Evolutionary conservation across 2,329 filamentous ascomycete species (phyloP).

Genomic region (Emericellopsis atlantica): DNA sequence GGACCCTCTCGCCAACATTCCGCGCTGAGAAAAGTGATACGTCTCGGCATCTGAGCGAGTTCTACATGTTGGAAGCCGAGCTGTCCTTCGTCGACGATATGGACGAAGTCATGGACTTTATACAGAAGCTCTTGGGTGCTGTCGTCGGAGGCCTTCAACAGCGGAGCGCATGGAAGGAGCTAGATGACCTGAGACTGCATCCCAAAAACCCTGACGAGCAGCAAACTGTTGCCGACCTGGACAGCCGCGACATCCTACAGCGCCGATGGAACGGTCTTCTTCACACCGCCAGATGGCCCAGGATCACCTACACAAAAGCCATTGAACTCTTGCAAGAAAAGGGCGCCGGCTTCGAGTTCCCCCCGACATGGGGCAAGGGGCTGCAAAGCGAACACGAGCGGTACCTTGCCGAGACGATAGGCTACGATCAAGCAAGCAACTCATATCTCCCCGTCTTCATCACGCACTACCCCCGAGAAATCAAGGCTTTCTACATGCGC

Average conservation of each 20-base stretch:
- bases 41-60: constrained; percentile 85
- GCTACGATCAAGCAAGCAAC: constrained; percentile 30
- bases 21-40: constrained; percentile 90
- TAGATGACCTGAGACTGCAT: constrained; percentile 19
- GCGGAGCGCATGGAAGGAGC: constrained; percentile 27
- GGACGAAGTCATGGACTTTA: constrained; percentile 60
- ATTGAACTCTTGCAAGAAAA: constrained; percentile 55
- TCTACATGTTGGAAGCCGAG: constrained; percentile 97
- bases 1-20: constrained; percentile 89
- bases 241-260: constrained; percentile 34
- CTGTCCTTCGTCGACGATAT: constrained; percentile 65
- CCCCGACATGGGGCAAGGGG: constrained; percentile 58
- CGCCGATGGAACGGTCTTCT: constrained; percentile 62
- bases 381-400: constrained; percentile 89
- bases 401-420: constrained; percentile 61
- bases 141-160: constrained; percentile 26
- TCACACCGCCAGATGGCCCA: constrained; percentile 48
- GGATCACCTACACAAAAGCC: constrained; percentile 72
- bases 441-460: constrained; percentile 66
- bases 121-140: constrained; percentile 63
- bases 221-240: constrained; percentile 28
- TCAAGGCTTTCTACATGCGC: constrained; percentile 78
- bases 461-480: constrained; percentile 75
- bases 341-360: constrained; percentile 49
- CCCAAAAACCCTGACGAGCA: constrained; percentile 23